Evolutionary conservation across 2,329 filamentous ascomycete species (phyloP).

Genomic region (Cytospora chrysosperma): DNA sequence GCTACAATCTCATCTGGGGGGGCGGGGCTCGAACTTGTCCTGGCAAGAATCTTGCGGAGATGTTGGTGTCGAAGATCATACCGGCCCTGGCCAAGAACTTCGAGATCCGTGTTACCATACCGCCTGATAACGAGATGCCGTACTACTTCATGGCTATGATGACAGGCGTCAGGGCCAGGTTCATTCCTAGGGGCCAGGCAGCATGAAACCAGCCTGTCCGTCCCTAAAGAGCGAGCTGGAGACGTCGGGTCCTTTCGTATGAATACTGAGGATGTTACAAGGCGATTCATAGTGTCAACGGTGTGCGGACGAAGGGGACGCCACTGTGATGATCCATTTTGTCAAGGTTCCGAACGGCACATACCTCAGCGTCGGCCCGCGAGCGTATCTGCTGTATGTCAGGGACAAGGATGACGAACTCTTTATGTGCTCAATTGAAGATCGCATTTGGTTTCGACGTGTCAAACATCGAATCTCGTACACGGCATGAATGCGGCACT

Average conservation of each 20-base stretch:
- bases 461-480: conserved; percentile 58
- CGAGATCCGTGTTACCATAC: conserved; percentile 41
- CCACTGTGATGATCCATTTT: conserved; percentile 12
- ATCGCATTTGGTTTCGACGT: conserved; percentile 66
- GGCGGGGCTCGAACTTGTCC: conserved; percentile 52
- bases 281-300: neutral
- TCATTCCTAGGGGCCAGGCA: conserved; percentile 30
- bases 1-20: conserved; percentile 51
- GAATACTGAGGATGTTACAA: neutral
- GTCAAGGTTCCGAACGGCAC: neutral
- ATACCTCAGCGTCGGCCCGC: neutral
- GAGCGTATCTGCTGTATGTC: conserved; percentile 51
- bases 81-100: conserved; percentile 44
- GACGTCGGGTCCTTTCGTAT: neutral
- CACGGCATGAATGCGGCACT: conserved; percentile 67
- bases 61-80: conserved; percentile 47
- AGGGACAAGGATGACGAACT: conserved; percentile 56
- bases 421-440: conserved; percentile 59
- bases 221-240: neutral
- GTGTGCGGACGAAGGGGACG: conserved; percentile 7
- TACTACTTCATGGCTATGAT: conserved; percentile 55
- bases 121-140: conserved; percentile 38
- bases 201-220: neutral
- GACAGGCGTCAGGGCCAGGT: conserved; percentile 45
- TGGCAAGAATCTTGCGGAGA: conserved; percentile 49